Evolutionary conservation across 306 rosid genomes (phyloP).

Genomic region (Vigna hirtella): DNA sequence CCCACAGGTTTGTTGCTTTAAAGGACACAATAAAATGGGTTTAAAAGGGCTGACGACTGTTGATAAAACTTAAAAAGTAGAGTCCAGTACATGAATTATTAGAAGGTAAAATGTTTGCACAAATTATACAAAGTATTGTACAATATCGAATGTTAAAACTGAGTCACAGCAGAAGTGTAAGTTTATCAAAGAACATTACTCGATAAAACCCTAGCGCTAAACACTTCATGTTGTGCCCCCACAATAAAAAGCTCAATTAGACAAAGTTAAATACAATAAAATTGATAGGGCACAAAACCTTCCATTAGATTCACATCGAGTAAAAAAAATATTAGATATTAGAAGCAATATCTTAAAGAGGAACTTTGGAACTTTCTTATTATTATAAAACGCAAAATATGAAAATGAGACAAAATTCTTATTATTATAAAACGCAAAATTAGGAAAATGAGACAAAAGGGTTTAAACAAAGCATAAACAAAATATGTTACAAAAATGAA

Average conservation of each 20-base stretch:
- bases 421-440: constrained; percentile 4
- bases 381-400: constrained; percentile 13
- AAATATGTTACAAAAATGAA: not conserved
- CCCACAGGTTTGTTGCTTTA: not conserved
- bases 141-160: not conserved
- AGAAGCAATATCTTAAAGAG: constrained; percentile 25
- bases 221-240: not conserved
- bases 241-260: not conserved
- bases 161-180: not conserved
- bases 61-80: not conserved
- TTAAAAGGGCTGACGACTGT: not conserved
- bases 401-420: constrained; percentile 4
- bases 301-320: constrained; percentile 18
- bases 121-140: not conserved
- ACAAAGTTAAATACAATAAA: constrained; percentile 15
- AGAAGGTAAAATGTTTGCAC: constrained; percentile 4
- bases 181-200: not conserved
- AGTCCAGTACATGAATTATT: not conserved
- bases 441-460: constrained; percentile 3
- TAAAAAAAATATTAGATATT: constrained; percentile 7
- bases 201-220: not conserved
- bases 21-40: constrained; percentile 1
- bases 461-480: constrained; percentile 33
- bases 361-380: not conserved
- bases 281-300: constrained; percentile 5